Percentiles rank a stretch among this genome's conserved stretches.
Evolutionary conservation across 345 rosid species (phyloP).

Genomic region (Ricinus communis): DNA sequence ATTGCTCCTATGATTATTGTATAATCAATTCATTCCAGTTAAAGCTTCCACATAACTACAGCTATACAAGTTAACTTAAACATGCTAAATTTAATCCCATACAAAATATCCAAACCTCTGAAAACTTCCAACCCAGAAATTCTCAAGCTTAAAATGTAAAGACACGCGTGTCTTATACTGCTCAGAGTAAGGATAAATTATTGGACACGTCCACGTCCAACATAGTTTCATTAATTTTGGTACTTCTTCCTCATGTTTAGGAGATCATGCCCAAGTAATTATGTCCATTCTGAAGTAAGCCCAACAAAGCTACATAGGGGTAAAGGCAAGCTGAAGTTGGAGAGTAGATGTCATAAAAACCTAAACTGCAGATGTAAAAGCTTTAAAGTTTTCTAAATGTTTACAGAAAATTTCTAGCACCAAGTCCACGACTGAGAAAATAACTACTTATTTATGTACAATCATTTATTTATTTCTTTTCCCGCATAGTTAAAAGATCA

Average conservation of each 20-base stretch:
- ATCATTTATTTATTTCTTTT: background rate
- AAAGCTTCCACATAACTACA: background rate
- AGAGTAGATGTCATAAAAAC: background rate
- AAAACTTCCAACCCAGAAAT: background rate
- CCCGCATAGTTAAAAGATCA: background rate
- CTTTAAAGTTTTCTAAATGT: background rate
- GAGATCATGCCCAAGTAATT: background rate
- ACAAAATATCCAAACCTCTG: background rate
- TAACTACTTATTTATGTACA: background rate
- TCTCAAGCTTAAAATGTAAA: constrained; percentile 1
- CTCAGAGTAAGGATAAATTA: background rate
- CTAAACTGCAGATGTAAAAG: background rate
- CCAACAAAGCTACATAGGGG: background rate
- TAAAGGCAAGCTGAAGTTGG: background rate
- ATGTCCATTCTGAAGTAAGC: background rate
- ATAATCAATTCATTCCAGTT: background rate
- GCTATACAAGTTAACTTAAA: background rate
- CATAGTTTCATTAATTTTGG: background rate
- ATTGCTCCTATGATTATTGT: background rate
- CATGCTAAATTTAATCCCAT: background rate
- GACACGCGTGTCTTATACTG: background rate
- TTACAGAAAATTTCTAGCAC: background rate
- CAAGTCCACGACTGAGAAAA: background rate
- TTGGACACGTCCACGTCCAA: background rate
- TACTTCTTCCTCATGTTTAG: background rate